Conservation (phyloP, 1,284 basidiomycete species). For the Cryptococcus jaspeensis region DNA sequence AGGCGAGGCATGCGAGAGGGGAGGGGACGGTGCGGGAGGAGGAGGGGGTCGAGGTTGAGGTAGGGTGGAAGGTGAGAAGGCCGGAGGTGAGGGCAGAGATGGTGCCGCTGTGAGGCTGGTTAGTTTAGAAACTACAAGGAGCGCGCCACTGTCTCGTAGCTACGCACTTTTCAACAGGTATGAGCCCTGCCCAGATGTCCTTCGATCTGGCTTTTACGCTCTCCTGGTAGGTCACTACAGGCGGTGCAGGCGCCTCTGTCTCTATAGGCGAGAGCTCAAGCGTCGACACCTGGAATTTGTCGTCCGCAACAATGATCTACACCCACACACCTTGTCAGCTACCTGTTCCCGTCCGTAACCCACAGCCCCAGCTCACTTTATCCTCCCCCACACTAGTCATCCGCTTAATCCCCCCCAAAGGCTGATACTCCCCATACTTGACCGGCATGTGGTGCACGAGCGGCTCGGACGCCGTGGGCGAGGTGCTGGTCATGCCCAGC, state of each 20-base stretch:
- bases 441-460: constrained; percentile 44
- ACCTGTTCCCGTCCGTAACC: not conserved
- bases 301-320: constrained; percentile 40
- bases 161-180: constrained; percentile 22
- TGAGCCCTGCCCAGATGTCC: constrained; percentile 40
- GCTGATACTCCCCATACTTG: constrained; percentile 35
- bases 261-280: constrained; percentile 20
- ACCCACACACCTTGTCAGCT: too few species aligned
- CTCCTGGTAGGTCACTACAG: constrained; percentile 23
- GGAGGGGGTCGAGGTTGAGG: constrained; percentile 4
- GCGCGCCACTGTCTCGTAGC: not conserved
- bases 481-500: constrained; percentile 17
- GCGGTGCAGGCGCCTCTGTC: constrained; percentile 20
- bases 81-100: constrained; percentile 47
- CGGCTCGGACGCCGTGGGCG: constrained; percentile 31
- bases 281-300: constrained; percentile 37
- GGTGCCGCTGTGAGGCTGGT: constrained; percentile 19
- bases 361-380: constrained; percentile 11
- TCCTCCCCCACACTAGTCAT: constrained; percentile 23
- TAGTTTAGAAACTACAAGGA: not conserved
- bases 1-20: constrained; percentile 49
- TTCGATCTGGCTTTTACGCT: constrained; percentile 19
- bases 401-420: constrained; percentile 39
- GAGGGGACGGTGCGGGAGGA: constrained; percentile 30
- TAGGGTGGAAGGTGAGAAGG: constrained; percentile 22